Evolutionary conservation across 2,329 filamentous ascomycete genomes (phyloP), one percentile per base, ranked within the genome.

Genomic region (Aplosporella prunicola): DNA sequence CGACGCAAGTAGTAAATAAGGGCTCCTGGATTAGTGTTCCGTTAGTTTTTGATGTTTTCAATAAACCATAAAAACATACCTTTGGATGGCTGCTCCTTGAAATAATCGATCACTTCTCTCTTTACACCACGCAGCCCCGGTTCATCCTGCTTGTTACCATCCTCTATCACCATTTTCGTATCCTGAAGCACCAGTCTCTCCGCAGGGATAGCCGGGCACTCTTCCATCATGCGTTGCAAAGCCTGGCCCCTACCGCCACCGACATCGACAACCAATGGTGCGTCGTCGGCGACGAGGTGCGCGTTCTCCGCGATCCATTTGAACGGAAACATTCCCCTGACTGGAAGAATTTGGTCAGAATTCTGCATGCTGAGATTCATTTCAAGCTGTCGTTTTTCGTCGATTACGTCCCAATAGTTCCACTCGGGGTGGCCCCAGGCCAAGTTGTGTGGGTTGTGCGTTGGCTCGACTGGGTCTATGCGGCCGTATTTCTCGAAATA

Each of bases 161-260:
- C 42, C 6, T 47, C 41, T n/a, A 64, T 47, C 3, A 51, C 50
- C 16, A 52, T 41, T 2, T 53, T 4, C 55, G 26, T 46, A 39
- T 69, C 66, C 41, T 69, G 58, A 3, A 69, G 44, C 8, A 67
- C 48, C 4, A 67, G 44, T 5, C 52, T 46, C 9, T 35, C 25
- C 0, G 58, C 57, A 2, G 48, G 45, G 2, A 66, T 39, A 20
- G 50, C 32, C 3, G 60, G 57, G 35, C 51, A 56, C 15, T 47
- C 51, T 13, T 47, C 42, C 26, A 48, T 52, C 6, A 68, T 47
- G 4, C 48, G 43, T 4, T 47, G 46, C n/a, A 53, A 53, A 31
- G 63, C 58, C n/a, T 66, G 58, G 1, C 64, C 64, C 7, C 51
- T 48, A 1, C 56, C 58, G 25, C 64, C 62, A 8, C 62, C 62